These are phyloP conservation scores for Talaromyces stipitatus DNA, from an alignment of 495 filamentous ascomycete species.

Conservation along the genomic window DNA sequence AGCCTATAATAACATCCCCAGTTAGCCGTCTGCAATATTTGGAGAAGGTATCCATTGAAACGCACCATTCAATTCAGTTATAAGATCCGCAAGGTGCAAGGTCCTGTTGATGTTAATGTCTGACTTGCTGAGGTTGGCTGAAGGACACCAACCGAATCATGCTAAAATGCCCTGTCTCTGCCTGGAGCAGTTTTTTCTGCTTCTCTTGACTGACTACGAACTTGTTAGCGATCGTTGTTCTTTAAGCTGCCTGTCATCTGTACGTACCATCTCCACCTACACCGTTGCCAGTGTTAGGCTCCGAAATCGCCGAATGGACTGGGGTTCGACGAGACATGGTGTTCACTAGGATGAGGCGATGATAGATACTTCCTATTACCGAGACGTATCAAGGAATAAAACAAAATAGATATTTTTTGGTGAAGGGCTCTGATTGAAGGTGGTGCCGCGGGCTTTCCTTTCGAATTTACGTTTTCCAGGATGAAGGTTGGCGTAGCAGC, in stretches of 20 bases:
- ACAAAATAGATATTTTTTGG: neutral
- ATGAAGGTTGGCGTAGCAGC: neutral
- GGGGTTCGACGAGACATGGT: conserved; percentile 42
- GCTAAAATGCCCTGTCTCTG: conserved; percentile 71
- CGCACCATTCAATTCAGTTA: conserved; percentile 90
- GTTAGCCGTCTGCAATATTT: neutral
- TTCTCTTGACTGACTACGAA: conserved; percentile 60
- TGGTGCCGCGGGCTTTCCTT: neutral
- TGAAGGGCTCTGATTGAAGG: neutral
- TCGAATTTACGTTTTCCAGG: conserved; percentile 1
- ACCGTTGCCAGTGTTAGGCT: conserved; percentile 26
- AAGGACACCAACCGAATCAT: conserved; percentile 51
- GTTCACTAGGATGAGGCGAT: conserved; percentile 9
- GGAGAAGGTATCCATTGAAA: conserved; percentile 1
- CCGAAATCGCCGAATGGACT: conserved; percentile 30
- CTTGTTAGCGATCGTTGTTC: conserved; percentile 15
- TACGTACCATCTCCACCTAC: conserved; percentile 34
- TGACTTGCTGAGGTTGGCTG: neutral
- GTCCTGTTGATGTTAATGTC: conserved; percentile 45
- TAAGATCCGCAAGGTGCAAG: conserved; percentile 88
- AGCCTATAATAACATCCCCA: conserved; percentile 23
- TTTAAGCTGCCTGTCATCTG: conserved; percentile 8
- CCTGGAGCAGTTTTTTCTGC: conserved; percentile 74
- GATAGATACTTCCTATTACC: neutral
- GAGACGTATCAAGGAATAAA: neutral